Conservation (phyloP, 345 rosid genomes). For the Eucalyptus caleyi region DNA sequence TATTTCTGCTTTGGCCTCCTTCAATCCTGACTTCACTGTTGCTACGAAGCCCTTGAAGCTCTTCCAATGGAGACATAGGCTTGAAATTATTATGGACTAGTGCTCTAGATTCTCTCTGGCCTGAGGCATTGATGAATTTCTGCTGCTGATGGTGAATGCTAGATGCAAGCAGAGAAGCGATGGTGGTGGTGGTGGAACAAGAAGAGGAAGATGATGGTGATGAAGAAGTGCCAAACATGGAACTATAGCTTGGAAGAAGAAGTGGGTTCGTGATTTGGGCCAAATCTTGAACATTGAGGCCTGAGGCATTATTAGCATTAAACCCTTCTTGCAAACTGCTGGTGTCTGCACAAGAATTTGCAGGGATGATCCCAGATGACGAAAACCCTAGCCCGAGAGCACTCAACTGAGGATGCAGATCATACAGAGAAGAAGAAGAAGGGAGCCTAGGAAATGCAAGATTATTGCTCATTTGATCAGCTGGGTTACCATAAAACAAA, state of each 20-base stretch:
- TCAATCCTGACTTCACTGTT: slow-evolving; percentile 36
- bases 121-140: slow-evolving; percentile 17
- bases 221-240: background rate
- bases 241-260: background rate
- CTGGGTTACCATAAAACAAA: slow-evolving; percentile 46
- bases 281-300: background rate
- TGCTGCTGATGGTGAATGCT: slow-evolving; percentile 25
- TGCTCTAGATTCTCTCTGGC: slow-evolving; percentile 12
- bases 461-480: slow-evolving; percentile 14
- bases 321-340: slow-evolving; percentile 3
- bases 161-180: slow-evolving; percentile 42
- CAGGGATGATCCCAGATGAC: slow-evolving; percentile 9
- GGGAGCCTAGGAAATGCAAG: slow-evolving; percentile 33
- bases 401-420: slow-evolving; percentile 37
- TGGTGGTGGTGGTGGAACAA: slow-evolving; percentile 8
- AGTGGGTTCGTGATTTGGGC: background rate
- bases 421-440: slow-evolving; percentile 19
- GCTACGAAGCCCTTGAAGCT: background rate
- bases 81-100: slow-evolving; percentile 18
- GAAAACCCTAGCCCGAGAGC: slow-evolving; percentile 62
- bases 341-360: background rate
- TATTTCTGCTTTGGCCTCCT: slow-evolving; percentile 5
- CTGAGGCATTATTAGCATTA: background rate
- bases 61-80: slow-evolving; percentile 25
- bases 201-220: slow-evolving; percentile 29